Conservation (phyloP, 78 protist species). For the Protostelium mycophagum region DNA sequence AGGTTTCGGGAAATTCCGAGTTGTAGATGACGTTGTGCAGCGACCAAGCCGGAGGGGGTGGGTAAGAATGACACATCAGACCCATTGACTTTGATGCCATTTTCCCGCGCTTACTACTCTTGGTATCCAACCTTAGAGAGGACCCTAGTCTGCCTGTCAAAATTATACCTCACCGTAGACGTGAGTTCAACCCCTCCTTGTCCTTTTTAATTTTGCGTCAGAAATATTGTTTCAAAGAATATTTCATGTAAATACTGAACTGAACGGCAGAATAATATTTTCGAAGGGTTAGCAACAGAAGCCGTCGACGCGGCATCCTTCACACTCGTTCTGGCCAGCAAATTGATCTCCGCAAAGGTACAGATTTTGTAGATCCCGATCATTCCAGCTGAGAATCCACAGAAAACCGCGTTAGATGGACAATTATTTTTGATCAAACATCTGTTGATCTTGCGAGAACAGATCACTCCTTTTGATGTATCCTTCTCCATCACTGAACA, state of each 20-base stretch:
- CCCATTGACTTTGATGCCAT: slow-evolving; percentile 2
- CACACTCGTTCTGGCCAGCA: slow-evolving; percentile 37
- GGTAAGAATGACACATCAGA: background rate
- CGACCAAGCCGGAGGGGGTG: too few relatives aligned
- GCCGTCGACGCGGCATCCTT: slow-evolving; percentile 47
- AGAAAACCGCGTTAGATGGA: slow-evolving; percentile 28
- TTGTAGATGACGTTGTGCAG: too few relatives aligned
- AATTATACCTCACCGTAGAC: slow-evolving; percentile 49
- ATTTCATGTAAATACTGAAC: background rate
- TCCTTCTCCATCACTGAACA: slow-evolving; percentile 44
- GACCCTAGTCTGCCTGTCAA: slow-evolving; percentile 51
- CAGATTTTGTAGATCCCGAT: background rate
- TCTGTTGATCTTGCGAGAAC: slow-evolving; percentile 44
- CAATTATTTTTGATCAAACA: slow-evolving; percentile 56
- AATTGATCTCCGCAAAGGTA: slow-evolving; percentile 14
- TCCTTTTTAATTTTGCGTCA: background rate
- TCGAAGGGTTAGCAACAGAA: slow-evolving; percentile 64
- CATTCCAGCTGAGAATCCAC: background rate
- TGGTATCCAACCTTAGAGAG: slow-evolving; percentile 62
- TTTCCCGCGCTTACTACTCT: slow-evolving; percentile 16
- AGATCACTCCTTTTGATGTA: slow-evolving; percentile 60
- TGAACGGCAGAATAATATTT: slow-evolving; percentile 27
- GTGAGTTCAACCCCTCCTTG: background rate
- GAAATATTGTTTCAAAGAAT: background rate
- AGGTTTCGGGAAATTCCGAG: background rate